Conservation (phyloP, 176 grass and related monocot genomes). For the Zoysia pacifica region DNA sequence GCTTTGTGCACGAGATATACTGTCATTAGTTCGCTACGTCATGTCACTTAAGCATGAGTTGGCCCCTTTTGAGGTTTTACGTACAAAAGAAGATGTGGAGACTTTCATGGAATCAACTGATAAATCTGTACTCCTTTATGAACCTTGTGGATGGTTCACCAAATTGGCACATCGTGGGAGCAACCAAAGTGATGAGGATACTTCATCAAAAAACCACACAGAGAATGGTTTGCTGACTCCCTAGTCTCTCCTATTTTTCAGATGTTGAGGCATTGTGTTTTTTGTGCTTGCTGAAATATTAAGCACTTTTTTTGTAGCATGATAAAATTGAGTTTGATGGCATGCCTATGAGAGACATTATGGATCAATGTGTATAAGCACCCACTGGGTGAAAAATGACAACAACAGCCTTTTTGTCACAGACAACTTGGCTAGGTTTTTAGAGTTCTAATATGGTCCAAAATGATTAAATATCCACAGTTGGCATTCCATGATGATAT, state of each 20-base stretch:
- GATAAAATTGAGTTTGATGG: constrained; percentile 23
- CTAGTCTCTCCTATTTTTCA: constrained; percentile 18
- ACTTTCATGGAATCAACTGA: constrained; percentile 74
- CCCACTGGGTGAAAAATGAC: not conserved
- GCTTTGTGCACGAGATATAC: constrained; percentile 56
- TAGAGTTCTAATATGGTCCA: constrained; percentile 12
- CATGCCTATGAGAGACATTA: not conserved
- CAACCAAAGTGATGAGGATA: constrained; percentile 48
- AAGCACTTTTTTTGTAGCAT: constrained; percentile 18
- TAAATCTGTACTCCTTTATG: constrained; percentile 79
- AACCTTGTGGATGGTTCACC: constrained; percentile 87
- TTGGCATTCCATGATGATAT: constrained; percentile 10
- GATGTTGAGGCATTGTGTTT: constrained; percentile 8
- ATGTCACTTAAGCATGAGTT: constrained; percentile 65
- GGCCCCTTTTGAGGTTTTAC: constrained; percentile 69
- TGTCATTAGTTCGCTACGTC: constrained; percentile 61
- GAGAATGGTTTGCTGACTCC: constrained; percentile 60
- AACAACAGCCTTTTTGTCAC: no score
- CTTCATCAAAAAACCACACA: constrained; percentile 46
- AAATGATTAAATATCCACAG: not conserved
- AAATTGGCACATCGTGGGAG: constrained; percentile 52
- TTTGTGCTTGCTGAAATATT: not conserved
- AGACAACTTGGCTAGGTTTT: not conserved
- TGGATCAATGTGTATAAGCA: constrained; percentile 3
- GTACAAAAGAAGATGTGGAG: constrained; percentile 68